Percentiles rank a stretch among this genome's conserved stretches.
phyloP scores from a whole-genome alignment of 1,139 yeast genomes.

The Debaryomyces fabryi region DNA sequence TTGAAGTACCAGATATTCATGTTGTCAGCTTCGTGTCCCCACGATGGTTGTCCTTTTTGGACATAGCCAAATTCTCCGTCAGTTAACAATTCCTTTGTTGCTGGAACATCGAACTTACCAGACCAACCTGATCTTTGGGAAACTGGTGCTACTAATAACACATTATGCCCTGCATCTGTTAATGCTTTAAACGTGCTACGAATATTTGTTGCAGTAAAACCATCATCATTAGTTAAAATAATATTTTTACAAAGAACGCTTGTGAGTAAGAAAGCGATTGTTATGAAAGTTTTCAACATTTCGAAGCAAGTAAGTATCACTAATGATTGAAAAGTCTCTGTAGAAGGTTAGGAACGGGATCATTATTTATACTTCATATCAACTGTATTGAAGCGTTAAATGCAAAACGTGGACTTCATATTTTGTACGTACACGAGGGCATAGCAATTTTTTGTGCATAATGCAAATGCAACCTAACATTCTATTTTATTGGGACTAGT shows the following conservation, averaged over 20 bases:
- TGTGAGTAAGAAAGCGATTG: constrained; percentile 16
- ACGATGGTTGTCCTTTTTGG: constrained; percentile 46
- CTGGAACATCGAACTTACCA: constrained; percentile 54
- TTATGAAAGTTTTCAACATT: constrained; percentile 10
- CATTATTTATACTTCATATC: not conserved
- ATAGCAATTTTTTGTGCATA: not conserved
- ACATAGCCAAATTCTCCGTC: constrained; percentile 48
- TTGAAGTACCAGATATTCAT: constrained; percentile 51
- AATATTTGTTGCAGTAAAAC: constrained; percentile 61
- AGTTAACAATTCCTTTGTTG: constrained; percentile 39
- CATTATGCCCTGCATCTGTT: constrained; percentile 57
- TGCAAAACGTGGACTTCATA: not conserved
- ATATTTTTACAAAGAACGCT: constrained; percentile 45
- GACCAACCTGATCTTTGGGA: constrained; percentile 63
- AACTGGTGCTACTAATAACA: constrained; percentile 59
- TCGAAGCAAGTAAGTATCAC: too few relatives aligned
- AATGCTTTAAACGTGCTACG: constrained; percentile 60
- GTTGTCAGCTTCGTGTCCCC: constrained; percentile 50
- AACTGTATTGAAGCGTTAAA: not conserved
- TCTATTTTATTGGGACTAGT: not conserved
- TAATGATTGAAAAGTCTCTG: not conserved
- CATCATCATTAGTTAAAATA: constrained; percentile 61
- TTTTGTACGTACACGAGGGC: not conserved
- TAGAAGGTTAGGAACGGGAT: not conserved
- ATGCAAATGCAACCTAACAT: not conserved